Percentiles rank a stretch among this genome's conserved stretches.
Evolutionary conservation across 257 asterid genomes (phyloP).

Genomic region (Cynanchum wilfordii): DNA sequence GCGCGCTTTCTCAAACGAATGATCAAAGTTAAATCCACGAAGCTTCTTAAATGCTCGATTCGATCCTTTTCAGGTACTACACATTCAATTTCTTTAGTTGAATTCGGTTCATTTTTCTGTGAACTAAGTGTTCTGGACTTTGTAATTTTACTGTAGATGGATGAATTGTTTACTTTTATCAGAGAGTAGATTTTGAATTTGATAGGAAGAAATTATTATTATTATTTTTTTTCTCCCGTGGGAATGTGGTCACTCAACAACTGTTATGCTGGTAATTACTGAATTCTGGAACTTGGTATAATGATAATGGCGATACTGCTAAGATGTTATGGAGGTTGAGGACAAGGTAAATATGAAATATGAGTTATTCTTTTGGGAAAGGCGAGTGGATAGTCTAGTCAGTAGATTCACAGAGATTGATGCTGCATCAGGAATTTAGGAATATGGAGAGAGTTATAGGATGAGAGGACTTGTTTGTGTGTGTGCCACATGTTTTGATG

Average conservation of each 20-base stretch:
- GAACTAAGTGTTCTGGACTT: neutral
- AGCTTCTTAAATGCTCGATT: neutral
- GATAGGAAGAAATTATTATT: neutral
- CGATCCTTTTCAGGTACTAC: neutral
- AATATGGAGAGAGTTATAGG: neutral
- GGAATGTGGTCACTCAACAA: neutral
- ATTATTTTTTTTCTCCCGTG: neutral
- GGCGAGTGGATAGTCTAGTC: neutral
- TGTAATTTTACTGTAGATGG: too few species aligned
- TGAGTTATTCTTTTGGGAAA: neutral
- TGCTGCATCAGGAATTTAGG: neutral
- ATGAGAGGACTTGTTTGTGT: neutral
- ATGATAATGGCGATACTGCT: neutral
- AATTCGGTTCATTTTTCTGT: neutral
- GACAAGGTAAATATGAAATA: neutral
- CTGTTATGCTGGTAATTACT: neutral
- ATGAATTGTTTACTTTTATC: neutral
- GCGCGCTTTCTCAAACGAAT: neutral
- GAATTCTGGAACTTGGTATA: neutral
- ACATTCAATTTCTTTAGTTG: neutral
- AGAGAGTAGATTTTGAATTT: neutral
- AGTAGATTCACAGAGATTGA: neutral
- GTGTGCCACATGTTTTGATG: neutral
- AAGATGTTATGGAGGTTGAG: neutral
- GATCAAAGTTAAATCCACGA: neutral